phyloP scores from a whole-genome alignment of 495 filamentous ascomycete species.

The Daldinia caldariorum region DNA sequence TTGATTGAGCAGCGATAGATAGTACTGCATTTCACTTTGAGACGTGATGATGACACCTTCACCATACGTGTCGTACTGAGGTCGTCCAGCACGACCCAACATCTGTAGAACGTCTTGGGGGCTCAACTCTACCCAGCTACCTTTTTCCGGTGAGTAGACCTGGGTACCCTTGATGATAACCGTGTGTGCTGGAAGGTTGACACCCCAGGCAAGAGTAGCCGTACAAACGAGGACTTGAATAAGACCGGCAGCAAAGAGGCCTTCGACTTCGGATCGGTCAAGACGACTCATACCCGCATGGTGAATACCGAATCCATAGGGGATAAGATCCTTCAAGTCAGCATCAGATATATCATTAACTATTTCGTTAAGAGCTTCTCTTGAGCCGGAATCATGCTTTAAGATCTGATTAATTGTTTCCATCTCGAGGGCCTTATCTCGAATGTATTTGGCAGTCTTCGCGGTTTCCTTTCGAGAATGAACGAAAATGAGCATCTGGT shows the following conservation, averaged over 20 bases:
- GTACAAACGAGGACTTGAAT: slow-evolving; percentile 98
- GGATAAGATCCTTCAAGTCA: slow-evolving; percentile 92
- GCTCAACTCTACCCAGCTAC: slow-evolving; percentile 97
- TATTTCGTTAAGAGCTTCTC: slow-evolving; percentile 86
- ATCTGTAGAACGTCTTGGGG: slow-evolving; percentile 99
- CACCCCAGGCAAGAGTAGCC: slow-evolving; percentile 94
- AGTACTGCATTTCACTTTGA: slow-evolving; percentile 94
- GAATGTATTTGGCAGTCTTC: slow-evolving; percentile 94
- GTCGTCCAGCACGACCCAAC: slow-evolving; percentile 95
- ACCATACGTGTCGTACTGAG: slow-evolving; percentile 96
- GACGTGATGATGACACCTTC: slow-evolving; percentile 99
- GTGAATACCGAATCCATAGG: slow-evolving; percentile 97
- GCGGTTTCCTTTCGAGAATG: slow-evolving; percentile 98
- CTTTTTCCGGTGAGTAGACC: slow-evolving; percentile 98
- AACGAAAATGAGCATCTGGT: slow-evolving; percentile 99
- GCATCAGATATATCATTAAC: slow-evolving; percentile 83
- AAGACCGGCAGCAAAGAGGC: slow-evolving; percentile 87
- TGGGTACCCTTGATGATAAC: slow-evolving; percentile 98
- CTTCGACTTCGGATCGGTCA: slow-evolving; percentile 93
- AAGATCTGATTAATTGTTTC: slow-evolving; percentile 97
- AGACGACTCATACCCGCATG: slow-evolving; percentile 95
- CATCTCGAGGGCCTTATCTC: slow-evolving; percentile 93
- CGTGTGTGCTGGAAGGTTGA: slow-evolving; percentile 92
- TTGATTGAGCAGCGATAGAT: slow-evolving; percentile 94
- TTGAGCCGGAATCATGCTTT: slow-evolving; percentile 89